Percentiles rank a stretch among this genome's conserved stretches.
Evolutionary conservation across 176 grass and related monocot species (phyloP).

Genomic region (Hordeum marinum): DNA sequence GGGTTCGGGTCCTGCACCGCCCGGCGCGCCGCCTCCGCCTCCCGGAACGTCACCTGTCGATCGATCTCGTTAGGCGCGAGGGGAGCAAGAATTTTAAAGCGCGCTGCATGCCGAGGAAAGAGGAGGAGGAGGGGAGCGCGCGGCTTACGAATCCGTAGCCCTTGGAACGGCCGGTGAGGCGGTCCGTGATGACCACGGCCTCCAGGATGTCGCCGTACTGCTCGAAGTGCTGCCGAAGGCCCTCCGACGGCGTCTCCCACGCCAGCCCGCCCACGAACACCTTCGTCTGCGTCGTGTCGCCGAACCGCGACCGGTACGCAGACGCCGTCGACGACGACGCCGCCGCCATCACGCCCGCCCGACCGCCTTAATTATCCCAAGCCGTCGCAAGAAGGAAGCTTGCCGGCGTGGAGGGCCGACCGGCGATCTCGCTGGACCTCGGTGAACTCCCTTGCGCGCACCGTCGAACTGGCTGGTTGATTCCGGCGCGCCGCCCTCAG

Average conservation of each 20-base stretch:
- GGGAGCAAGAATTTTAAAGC: background rate
- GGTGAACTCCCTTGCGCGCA: background rate
- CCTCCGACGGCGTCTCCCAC: constrained; percentile 87
- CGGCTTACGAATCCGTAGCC: constrained; percentile 82
- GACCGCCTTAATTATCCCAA: background rate
- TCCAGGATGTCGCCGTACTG: constrained; percentile 96
- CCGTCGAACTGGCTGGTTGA: background rate
- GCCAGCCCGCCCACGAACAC: constrained; percentile 99
- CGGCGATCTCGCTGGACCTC: background rate
- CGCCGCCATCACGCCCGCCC: background rate
- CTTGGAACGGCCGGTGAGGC: constrained; percentile 81
- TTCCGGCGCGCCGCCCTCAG: background rate
- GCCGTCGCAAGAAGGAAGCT: background rate
- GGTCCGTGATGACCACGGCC: constrained; percentile 92
- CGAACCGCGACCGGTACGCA: constrained; percentile 59
- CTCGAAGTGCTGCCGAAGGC: constrained; percentile 77
- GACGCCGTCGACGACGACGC: constrained; percentile 14
- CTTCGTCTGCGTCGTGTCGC: constrained; percentile 93
- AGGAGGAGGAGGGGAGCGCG: background rate
- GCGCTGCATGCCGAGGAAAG: background rate
- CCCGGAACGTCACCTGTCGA: constrained; percentile 78
- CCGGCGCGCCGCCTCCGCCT: constrained; percentile 63
- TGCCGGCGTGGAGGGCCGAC: background rate
- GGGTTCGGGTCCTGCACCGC: constrained; percentile 84
- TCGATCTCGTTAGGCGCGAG: background rate